Base-by-base conservation (phyloP, 2,329 filamentous ascomycete genomes). In the Botrytis aclada region DNA sequence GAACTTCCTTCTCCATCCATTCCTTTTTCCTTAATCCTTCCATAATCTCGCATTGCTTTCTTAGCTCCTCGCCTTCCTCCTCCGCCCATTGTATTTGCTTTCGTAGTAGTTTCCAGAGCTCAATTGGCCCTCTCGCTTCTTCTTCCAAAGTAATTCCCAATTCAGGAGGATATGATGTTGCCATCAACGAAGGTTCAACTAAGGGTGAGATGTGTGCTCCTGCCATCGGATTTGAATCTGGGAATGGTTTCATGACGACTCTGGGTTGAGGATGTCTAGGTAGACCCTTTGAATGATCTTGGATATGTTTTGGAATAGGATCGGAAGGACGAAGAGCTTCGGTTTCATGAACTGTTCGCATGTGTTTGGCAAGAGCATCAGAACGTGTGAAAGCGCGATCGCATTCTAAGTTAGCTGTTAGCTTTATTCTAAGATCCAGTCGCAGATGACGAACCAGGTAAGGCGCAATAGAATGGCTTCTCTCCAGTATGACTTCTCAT, bases 401-500 rank as follows among this genome's bases (percentile, higher is more conserved):
- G 84, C 96, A 99, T 88, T 99, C 96, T 97, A 78, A 22, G 22
- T 29, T 47, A 22, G 3, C 7, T 39, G 45, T 71, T 71, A 71
- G 60, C 54, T 51, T 22, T 39, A 32, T 25, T 65, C n/a, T 25
- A 29, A 20, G 4, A 60, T 67, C 12, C 18, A 58, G 25, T 47
- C 7, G 18, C 16, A 4, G 64, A 29, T 4, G 58, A 77, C 87
- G 76, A 87, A 97, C 95, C 95, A 73, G 96, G 96, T 58, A 99
- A 84, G 43, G 94, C 93, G 83, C 96, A 99, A 84, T 97, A 98
- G 81, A 98, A 98, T 0, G 96, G 96, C 84, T 99, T 99, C 86
- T 99, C 96, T 80, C 96, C 89, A 1, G 96, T 99, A 82, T 99
- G 96, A 81, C 95, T 98, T 78, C 96, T 88, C 95, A 99, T 97